Conservation (phyloP, 257 asterid species). For the Asclepias syriaca region DNA sequence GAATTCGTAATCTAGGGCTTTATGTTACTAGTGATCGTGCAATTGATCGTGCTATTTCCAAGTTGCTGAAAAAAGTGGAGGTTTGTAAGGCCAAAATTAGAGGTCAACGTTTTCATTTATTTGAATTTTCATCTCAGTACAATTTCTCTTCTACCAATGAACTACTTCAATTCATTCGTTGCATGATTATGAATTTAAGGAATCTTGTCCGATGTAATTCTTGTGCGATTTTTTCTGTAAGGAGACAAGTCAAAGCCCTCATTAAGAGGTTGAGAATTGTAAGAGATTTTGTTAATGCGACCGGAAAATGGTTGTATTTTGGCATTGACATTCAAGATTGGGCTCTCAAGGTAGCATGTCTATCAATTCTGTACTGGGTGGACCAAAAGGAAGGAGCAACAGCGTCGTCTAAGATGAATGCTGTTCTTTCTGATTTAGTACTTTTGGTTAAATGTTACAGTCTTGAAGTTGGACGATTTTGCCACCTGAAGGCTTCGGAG, state of each 20-base stretch:
- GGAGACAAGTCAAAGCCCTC: no score
- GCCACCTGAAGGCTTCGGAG: neutral
- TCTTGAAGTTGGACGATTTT: neutral
- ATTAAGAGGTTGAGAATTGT: neutral
- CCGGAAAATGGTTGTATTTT: neutral
- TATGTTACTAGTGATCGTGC: neutral
- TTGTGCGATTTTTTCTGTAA: no score
- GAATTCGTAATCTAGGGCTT: neutral
- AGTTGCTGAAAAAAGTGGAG: neutral
- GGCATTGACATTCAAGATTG: neutral
- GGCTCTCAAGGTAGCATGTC: neutral
- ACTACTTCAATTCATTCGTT: slow-evolving; percentile 1
- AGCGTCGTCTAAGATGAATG: neutral
- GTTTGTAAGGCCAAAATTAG: neutral
- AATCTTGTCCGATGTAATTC: no score
- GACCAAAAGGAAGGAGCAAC: neutral
- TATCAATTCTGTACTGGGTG: neutral
- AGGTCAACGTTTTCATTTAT: no score
- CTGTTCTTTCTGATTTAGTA: neutral
- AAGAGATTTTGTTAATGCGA: neutral
- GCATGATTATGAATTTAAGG: no score
- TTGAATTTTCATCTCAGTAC: neutral
- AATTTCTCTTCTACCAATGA: neutral
- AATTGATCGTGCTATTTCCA: neutral
- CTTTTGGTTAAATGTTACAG: neutral